phyloP scores from a whole-genome alignment of 73 alveolate genomes.

The Uronychia setigera region DNA sequence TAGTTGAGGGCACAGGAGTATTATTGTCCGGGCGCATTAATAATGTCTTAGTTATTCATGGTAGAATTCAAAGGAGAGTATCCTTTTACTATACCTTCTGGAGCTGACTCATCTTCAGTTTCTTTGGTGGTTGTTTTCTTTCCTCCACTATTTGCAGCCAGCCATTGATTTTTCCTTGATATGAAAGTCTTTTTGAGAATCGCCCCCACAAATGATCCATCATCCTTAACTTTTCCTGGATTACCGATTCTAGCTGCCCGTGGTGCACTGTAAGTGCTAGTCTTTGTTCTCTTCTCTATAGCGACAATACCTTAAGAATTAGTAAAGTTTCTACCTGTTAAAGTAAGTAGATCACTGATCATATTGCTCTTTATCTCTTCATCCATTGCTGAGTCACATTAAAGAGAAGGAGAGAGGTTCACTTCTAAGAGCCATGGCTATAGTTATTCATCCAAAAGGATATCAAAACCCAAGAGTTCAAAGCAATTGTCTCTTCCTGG shows the following conservation, averaged over 20 bases:
- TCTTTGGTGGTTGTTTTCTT: neutral
- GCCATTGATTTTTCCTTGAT: neutral
- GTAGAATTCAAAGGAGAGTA: neutral
- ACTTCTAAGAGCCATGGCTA: constrained; percentile 94
- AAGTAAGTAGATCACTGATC: constrained; percentile 84
- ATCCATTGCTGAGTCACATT: constrained; percentile 87
- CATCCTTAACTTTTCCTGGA: neutral
- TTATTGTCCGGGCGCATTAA: neutral
- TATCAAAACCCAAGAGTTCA: constrained; percentile 87
- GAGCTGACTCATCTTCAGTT: neutral
- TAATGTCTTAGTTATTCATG: neutral
- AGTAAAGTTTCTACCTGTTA: constrained; percentile 63
- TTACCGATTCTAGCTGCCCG: neutral
- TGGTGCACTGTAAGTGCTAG: neutral
- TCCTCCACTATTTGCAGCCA: neutral
- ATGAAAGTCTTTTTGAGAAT: neutral
- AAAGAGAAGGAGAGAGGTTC: constrained; percentile 81
- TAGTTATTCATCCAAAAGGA: constrained; percentile 80
- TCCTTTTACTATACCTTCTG: neutral
- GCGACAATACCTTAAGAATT: neutral
- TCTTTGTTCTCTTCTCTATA: neutral
- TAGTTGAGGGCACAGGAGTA: neutral
- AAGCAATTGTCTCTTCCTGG: constrained; percentile 69
- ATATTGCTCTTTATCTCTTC: constrained; percentile 81
- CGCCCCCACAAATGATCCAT: neutral